A percentile compares a stretch with the other conserved stretches of the same genome.
Conservation (phyloP, 202 grass and related monocot genomes). For the Carex arenaria region DNA sequence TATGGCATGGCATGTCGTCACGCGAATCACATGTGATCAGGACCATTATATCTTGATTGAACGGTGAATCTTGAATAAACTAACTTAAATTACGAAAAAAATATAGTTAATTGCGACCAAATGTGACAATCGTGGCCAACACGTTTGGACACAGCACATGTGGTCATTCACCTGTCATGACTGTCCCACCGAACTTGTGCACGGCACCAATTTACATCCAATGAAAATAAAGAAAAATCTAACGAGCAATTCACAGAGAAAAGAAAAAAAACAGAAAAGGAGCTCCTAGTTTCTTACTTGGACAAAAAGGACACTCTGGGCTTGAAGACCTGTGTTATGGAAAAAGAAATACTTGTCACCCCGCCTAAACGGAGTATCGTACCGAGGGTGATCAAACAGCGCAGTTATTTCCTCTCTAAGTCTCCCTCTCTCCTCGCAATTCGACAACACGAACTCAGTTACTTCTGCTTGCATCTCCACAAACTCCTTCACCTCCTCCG, state of each 20-base stretch:
- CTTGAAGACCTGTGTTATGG: constrained; percentile 82
- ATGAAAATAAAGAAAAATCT: neutral
- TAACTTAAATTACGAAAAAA: no score
- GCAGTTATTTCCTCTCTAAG: constrained; percentile 51
- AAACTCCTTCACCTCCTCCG: constrained; percentile 79
- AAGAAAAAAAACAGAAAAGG: neutral
- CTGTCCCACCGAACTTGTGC: no score
- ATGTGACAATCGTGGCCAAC: no score
- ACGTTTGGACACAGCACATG: no score
- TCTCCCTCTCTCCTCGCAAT: constrained; percentile 51
- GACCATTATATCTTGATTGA: no score
- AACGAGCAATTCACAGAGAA: neutral
- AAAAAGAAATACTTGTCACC: constrained; percentile 75
- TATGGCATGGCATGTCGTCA: no score
- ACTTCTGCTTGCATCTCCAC: constrained; percentile 61
- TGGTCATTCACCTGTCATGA: no score
- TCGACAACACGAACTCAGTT: constrained; percentile 51
- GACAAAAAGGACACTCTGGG: constrained; percentile 82
- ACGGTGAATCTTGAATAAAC: no score
- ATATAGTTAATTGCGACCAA: no score
- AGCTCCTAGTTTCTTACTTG: constrained; percentile 33
- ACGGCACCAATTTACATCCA: no score
- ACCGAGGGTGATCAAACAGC: constrained; percentile 73
- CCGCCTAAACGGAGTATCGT: constrained; percentile 61
- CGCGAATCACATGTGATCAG: no score